Evolutionary conservation across 2,329 filamentous ascomycete species (phyloP), one percentile per base, ranked within the genome.

Genomic region (Phialocephala sp.): DNA sequence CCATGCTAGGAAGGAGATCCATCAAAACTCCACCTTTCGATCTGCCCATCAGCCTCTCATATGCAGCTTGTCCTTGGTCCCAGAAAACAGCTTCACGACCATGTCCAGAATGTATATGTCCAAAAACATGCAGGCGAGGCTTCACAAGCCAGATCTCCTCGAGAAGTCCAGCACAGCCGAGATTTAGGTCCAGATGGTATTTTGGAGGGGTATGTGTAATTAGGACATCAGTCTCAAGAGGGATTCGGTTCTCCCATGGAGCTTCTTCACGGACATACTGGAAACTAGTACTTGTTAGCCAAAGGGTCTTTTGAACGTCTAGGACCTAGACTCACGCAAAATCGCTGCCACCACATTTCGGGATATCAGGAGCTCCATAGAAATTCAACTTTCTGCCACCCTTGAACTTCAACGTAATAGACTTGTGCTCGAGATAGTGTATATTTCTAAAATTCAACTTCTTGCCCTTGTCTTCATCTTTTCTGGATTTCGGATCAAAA

Each of bases 291-390:
- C 14, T 20, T n/a, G 41, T 70, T 59, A 70, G 65, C 36, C 59
- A 54, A 39, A 24, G 22, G 8, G 4, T 54, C 54, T 11, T 32
- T 32, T 32, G n/a, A 32, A n/a, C 15, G 5, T 22, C 12, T 12
- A 11, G 2, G 15, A 60, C 9, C 32, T 27, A 54, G 27, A 65
- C 76, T 61, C 72, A 83, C 79, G 86, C 93, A 80, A 91, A 90
- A 27, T 89, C 85, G 11, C 81, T 79, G 50, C 88, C 87, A n/a
- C 92, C 90, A 74, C 91, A 91, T 61, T 84, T 81, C 1, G 93
- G 93, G 71, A 97, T 89, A 72, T 94, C 89, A 1, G 93, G 91
- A 0, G 89, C 89, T 11, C 94, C 94, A 79, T 93, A 97, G 67
- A 98, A 80, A 60, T 84, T 89, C 64, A 95, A 78, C 24, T 80